Base-by-base conservation (phyloP, 75 land plant species). In the Picea sitchensis region DNA sequence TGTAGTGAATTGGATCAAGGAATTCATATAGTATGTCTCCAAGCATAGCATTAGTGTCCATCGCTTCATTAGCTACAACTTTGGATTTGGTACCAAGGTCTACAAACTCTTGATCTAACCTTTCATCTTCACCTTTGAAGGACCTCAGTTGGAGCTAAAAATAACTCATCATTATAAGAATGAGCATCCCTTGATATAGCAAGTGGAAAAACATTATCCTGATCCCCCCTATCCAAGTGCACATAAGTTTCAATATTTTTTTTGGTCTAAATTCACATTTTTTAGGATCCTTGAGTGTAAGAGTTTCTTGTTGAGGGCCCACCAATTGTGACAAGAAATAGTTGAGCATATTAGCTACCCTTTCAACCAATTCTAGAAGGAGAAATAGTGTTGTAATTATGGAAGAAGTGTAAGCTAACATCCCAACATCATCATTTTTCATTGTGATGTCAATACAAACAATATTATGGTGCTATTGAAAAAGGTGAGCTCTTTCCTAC, bases 21-120 rank as follows among this genome's bases (percentile, higher is more conserved):
- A 95, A 98, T 84, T 98, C 99, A 44, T 98, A 96, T 7, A 96
- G 99, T 63, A 98, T 95, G 7, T 98, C 99, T 65, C 99, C 99
- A 78, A 98, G 93, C 68, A 87, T 81, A 81, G 96, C 91, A 77
- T 98, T 98, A 73, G 90, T 79, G 64, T 98, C 98, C 94, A 87
- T 89, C 12, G 94, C 94, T 78, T 91, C 96, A 69, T 83, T 77
- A 68, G 95, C 94, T 64, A 93, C 94, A 61, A 72, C 87, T 84
- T 88, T 95, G 44, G 94, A 91, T 82, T 87, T 95, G 6, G 76
- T 64, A 76, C 98, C 92, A 67, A 98, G 89, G 68, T 79, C 87
- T 65, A 86, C 74, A 88, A 98, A 98, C 21, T 93, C 99, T 58
- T 91, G 86, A 72, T 95, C 84, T 1, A 92, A 61, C 75, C 86